These are phyloP conservation scores for Fusarium sp. DNA, from an alignment of 2,329 filamentous ascomycete species.

Conservation along the genomic window DNA sequence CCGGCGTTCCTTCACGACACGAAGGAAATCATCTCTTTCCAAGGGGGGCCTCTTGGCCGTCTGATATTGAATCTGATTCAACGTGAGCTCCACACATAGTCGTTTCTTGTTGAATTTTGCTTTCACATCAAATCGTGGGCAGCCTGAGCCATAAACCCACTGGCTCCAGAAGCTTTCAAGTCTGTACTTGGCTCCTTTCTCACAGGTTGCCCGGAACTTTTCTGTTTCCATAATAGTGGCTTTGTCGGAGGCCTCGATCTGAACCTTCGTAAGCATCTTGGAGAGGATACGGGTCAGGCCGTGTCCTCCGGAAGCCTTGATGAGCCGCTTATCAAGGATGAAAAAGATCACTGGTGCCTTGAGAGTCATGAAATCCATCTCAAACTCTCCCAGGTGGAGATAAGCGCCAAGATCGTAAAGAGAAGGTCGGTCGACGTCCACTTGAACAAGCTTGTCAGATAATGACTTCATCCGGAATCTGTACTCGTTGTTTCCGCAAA, in stretches of 20 bases:
- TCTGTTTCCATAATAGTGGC: constrained; percentile 81
- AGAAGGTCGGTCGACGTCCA: constrained; percentile 86
- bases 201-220: constrained; percentile 84
- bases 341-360: constrained; percentile 94
- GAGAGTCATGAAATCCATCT: constrained; percentile 88
- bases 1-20: constrained; percentile 84
- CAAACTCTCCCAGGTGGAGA: constrained; percentile 84
- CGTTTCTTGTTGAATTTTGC: constrained; percentile 99
- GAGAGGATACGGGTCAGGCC: constrained; percentile 89
- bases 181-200: constrained; percentile 88
- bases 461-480: constrained; percentile 88
- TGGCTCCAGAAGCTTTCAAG: constrained; percentile 94
- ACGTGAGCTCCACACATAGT: constrained; percentile 90
- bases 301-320: constrained; percentile 84
- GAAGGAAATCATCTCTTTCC: constrained; percentile 81
- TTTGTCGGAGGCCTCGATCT: constrained; percentile 70
- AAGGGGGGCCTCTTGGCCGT: constrained; percentile 62
- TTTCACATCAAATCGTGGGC: constrained; percentile 86
- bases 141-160: constrained; percentile 91
- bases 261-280: constrained; percentile 86
- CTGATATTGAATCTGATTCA: constrained; percentile 79
- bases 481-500: constrained; percentile 96
- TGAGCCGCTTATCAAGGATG: constrained; percentile 90
- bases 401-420: constrained; percentile 83
- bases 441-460: constrained; percentile 83